Base-by-base conservation (phyloP, 352 stramenopile species). In the Globisporangium polare region DNA sequence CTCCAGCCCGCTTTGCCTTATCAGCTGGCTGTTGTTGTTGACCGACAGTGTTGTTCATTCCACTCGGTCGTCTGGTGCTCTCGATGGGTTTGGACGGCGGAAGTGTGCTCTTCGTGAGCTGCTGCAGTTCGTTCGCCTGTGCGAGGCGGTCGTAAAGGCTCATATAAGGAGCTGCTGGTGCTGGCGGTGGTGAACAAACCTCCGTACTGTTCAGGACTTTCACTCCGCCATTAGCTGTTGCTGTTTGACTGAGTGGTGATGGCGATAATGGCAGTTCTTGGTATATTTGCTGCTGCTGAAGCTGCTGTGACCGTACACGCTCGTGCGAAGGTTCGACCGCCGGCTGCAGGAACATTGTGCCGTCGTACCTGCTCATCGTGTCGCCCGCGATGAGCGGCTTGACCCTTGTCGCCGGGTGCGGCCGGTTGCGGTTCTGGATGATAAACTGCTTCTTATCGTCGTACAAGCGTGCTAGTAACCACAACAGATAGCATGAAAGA, bases 391-490 rank as follows among this genome's bases (percentile, higher is more conserved):
- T 52, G 17, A 83, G 62, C 15, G 72, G 57, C 5, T 68, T 69
- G 3, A 80, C 61, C 56, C 37, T 70, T 1, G 75, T 85, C 18
- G 72, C 79, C 31, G 70, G 67, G n/a, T 71, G 75, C 3, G 65
- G 57, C 10, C 71, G 67, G 17, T 58, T 75, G 42, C 83, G 76
- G 27, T 80, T 75, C n/a, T 72, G 72, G 10, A 90, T 82, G 42
- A 87, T 62, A 56, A 89, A 92, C 47, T 89, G 72, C 52, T 92
- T 90, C 58, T 89, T 92, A 52, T 90, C 79, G 37, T 89, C 81
- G 29, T 92, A 92, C n/a, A 92, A 69, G 13, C 81, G 77, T 41
- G 79, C 83, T 92, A 20, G 18, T 13, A 27, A 26, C 3, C 18
- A 49, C 17, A 18, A 52, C 4, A 31, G 20, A n/a, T 20, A 22